phyloP scores from a whole-genome alignment of 768 basidiomycete species.

The Tremella yokohamensis region DNA sequence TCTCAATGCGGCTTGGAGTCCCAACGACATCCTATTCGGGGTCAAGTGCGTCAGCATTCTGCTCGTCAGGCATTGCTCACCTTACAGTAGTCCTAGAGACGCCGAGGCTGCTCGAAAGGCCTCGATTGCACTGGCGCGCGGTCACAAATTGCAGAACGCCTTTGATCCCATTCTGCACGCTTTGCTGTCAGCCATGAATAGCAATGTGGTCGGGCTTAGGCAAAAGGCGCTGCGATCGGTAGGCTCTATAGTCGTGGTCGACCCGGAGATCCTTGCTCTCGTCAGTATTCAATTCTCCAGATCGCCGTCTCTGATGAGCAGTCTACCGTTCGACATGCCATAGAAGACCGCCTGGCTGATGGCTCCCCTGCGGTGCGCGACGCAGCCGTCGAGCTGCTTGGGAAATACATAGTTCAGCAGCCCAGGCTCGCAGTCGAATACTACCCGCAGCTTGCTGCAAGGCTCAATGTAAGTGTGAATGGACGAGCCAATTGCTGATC shows the following conservation, averaged over 20 bases:
- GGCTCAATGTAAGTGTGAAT: constrained; percentile 69
- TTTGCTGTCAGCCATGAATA: constrained; percentile 74
- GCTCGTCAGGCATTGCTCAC: constrained; percentile 12
- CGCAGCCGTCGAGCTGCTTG: constrained; percentile 92
- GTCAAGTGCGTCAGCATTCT: constrained; percentile 59
- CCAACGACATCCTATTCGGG: constrained; percentile 71
- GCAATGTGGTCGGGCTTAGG: constrained; percentile 82
- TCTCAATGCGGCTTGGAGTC: constrained; percentile 71
- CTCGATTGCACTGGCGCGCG: constrained; percentile 24
- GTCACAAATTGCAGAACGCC: constrained; percentile 61
- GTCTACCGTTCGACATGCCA: constrained; percentile 65
- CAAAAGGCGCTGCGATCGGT: constrained; percentile 89
- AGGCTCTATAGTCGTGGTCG: constrained; percentile 82
- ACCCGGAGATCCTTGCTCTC: constrained; percentile 72
- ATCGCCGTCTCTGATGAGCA: constrained; percentile 12
- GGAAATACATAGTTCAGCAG: constrained; percentile 90
- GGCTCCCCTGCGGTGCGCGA: constrained; percentile 92
- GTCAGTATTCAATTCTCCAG: constrained; percentile 54
- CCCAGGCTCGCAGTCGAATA: constrained; percentile 86
- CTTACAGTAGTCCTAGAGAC: constrained; percentile 27
- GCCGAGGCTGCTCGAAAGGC: constrained; percentile 18
- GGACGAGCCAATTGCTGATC: constrained; percentile 1
- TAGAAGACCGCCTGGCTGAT: constrained; percentile 86
- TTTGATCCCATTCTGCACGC: constrained; percentile 80
- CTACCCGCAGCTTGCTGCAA: constrained; percentile 79